Evolutionary conservation across 495 filamentous ascomycete species (phyloP).

Genomic region (Aspergillus panamensis): DNA sequence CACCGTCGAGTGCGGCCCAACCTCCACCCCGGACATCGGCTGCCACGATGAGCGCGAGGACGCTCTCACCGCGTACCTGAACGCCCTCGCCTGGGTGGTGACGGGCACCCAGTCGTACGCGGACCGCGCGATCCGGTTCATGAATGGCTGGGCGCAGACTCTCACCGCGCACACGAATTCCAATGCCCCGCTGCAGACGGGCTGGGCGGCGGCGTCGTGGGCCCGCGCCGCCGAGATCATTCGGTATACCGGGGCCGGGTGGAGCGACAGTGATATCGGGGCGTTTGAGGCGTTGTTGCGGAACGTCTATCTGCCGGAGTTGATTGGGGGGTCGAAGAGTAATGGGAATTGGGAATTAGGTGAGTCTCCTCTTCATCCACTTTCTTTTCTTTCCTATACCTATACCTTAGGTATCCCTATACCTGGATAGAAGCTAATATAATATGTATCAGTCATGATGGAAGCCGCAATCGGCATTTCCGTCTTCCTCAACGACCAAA

Average conservation of each 20-base stretch:
- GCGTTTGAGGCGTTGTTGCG: conserved; percentile 25
- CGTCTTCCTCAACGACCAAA: conserved; percentile 26
- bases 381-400: too few relatives aligned
- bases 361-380: neutral
- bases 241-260: conserved; percentile 25
- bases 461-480: conserved; percentile 27
- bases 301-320: conserved; percentile 28
- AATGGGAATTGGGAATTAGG: conserved; percentile 32
- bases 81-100: conserved; percentile 25
- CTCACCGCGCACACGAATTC: conserved; percentile 25
- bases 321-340: conserved; percentile 19
- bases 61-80: conserved; percentile 28
- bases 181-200: conserved; percentile 29
- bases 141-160: conserved; percentile 25
- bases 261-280: conserved; percentile 16
- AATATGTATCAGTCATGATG: conserved; percentile 31
- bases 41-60: conserved; percentile 27
- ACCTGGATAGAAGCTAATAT: too few relatives aligned
- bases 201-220: conserved; percentile 27
- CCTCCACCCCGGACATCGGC: conserved; percentile 23
- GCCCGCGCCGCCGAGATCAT: conserved; percentile 28
- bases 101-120: conserved; percentile 20
- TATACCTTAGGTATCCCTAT: too few relatives aligned
- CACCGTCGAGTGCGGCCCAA: conserved; percentile 26
- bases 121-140: conserved; percentile 24